phyloP scores from a whole-genome alignment of 805 yeast genomes.

The Suhomyces sp. region DNA sequence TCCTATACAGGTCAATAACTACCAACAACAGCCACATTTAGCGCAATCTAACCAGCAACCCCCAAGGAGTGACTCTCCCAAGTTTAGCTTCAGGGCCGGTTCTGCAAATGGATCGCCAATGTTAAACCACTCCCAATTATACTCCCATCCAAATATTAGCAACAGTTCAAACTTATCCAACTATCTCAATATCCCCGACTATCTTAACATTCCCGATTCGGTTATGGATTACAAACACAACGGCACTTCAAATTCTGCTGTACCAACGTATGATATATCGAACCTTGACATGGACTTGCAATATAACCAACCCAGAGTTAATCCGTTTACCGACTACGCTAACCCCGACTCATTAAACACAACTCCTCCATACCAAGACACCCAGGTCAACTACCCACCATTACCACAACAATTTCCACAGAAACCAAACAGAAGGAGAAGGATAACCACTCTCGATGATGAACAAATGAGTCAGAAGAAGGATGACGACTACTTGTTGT shows the following conservation, averaged over 20 bases:
- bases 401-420: conserved; percentile 10
- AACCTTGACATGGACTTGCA: conserved; percentile 12
- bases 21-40: not conserved
- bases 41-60: conserved; percentile 2
- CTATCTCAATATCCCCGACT: conserved; percentile 28
- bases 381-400: conserved; percentile 9
- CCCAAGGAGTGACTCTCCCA: conserved; percentile 10
- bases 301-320: conserved; percentile 6
- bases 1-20: conserved; percentile 11
- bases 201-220: conserved; percentile 32
- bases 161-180: conserved; percentile 21
- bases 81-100: conserved; percentile 7
- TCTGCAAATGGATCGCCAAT: conserved; percentile 9
- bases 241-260: conserved; percentile 7
- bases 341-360: conserved; percentile 30
- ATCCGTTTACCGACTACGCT: conserved; percentile 40
- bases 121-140: conserved; percentile 8
- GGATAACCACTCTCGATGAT: conserved; percentile 33
- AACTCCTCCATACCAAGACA: conserved; percentile 10
- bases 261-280: conserved; percentile 3
- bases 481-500: conserved; percentile 37
- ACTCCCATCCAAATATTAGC: conserved; percentile 14
- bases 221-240: conserved; percentile 22
- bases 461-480: conserved; percentile 15
- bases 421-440: conserved; percentile 23